phyloP scores from a whole-genome alignment of 495 filamentous ascomycete genomes.

The Hypoxylon trugodes region DNA sequence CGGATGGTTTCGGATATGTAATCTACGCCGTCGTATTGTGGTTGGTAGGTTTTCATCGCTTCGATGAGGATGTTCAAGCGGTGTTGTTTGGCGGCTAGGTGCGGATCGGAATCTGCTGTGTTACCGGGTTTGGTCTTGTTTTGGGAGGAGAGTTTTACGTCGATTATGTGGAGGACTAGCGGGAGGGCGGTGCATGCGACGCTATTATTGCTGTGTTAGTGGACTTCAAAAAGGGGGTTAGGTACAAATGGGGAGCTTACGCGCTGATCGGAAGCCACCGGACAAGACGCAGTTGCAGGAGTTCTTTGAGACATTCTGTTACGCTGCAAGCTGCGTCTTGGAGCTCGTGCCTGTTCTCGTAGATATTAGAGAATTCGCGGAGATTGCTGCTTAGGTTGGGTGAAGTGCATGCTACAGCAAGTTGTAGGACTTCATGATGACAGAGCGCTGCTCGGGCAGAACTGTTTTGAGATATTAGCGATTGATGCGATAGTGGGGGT shows the following conservation, averaged over 20 bases:
- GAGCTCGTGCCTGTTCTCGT: conserved; percentile 47
- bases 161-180: conserved; percentile 46
- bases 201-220: conserved; percentile 25
- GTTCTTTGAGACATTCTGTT: conserved; percentile 47
- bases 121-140: conserved; percentile 32
- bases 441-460: conserved; percentile 45
- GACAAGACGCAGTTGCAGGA: conserved; percentile 44
- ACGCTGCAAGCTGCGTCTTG: conserved; percentile 46
- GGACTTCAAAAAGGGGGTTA: not conserved
- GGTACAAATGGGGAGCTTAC: conserved; percentile 21
- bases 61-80: conserved; percentile 50
- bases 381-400: conserved; percentile 33
- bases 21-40: conserved; percentile 47
- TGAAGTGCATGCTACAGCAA: conserved; percentile 40
- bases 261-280: conserved; percentile 47
- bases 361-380: conserved; percentile 42
- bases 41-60: conserved; percentile 49
- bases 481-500: not conserved
- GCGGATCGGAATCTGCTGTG: conserved; percentile 24
- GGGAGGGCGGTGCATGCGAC: conserved; percentile 46
- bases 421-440: conserved; percentile 46
- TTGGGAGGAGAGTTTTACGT: conserved; percentile 44
- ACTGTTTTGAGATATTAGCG: conserved; percentile 29
- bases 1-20: conserved; percentile 47
- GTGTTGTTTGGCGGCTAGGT: conserved; percentile 42